Conservation (phyloP, 2,329 filamentous ascomycete genomes). For the Cladosporium sp. region DNA sequence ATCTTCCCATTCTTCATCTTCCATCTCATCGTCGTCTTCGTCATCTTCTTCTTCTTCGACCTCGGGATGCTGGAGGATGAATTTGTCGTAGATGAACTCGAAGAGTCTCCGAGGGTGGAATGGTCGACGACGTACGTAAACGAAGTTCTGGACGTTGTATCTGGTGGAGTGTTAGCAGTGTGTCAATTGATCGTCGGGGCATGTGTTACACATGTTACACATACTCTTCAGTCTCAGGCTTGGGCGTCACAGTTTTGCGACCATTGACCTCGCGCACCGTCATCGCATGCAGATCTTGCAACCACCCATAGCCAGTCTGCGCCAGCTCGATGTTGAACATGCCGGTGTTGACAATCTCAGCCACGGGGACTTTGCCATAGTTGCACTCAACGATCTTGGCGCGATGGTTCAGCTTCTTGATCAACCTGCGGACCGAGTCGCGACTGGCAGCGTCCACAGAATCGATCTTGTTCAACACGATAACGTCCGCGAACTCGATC, state of each 20-base stretch:
- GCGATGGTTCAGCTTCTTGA: constrained; percentile 61
- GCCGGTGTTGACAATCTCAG: constrained; percentile 64
- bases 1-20: constrained; percentile 18
- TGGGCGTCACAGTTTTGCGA: constrained; percentile 60
- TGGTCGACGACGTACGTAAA: constrained; percentile 59
- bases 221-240: constrained; percentile 69
- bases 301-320: constrained; percentile 66
- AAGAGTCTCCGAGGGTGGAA: constrained; percentile 46
- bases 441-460: constrained; percentile 53
- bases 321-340: constrained; percentile 66
- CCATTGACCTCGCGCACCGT: constrained; percentile 59
- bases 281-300: constrained; percentile 69
- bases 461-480: constrained; percentile 70
- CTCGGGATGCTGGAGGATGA: constrained; percentile 43
- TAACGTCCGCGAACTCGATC: constrained; percentile 74
- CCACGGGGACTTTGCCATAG: constrained; percentile 61
- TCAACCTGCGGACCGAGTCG: constrained; percentile 27
- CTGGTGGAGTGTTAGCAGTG: constrained; percentile 28
- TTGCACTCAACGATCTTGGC: constrained; percentile 64
- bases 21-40: constrained; percentile 27
- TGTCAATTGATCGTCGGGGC: no score
- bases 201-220: constrained; percentile 26
- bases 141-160: constrained; percentile 70
- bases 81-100: constrained; percentile 44
- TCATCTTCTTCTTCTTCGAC: constrained; percentile 39